Evolutionary conservation across 441 rosid genomes (phyloP).

Genomic region (Populus hybrid): DNA sequence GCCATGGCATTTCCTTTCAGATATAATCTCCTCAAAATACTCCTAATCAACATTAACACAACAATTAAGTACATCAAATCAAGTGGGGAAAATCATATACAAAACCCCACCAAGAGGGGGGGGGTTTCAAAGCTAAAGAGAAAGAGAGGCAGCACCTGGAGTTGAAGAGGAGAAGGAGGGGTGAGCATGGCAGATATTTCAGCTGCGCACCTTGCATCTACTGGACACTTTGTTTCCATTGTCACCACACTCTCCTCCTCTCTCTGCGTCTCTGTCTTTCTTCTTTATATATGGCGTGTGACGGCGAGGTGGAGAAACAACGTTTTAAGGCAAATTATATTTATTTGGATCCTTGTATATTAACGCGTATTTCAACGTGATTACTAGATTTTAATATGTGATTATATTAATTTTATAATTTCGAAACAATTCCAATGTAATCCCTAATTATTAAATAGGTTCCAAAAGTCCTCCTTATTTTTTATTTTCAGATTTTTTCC

Average conservation of each 20-base stretch:
- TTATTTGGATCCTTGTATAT: neutral
- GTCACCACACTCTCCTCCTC: neutral
- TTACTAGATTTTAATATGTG: too few relatives aligned
- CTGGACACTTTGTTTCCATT: conserved; percentile 31
- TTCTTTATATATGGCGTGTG: neutral
- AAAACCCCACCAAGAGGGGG: neutral
- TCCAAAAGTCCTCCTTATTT: too few relatives aligned
- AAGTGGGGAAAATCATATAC: neutral
- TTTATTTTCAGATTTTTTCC: neutral
- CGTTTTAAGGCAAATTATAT: neutral
- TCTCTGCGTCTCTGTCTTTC: neutral
- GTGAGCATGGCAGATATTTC: conserved; percentile 65
- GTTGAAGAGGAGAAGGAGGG: conserved; percentile 48
- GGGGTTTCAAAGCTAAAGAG: neutral
- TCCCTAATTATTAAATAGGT: too few relatives aligned
- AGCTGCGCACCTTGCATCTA: conserved; percentile 38
- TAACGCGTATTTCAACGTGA: neutral
- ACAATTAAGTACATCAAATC: neutral
- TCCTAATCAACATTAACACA: conserved; percentile 43
- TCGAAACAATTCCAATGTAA: neutral
- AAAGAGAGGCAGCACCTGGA: conserved; percentile 40
- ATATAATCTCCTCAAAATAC: conserved; percentile 57
- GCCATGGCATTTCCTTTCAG: conserved; percentile 41
- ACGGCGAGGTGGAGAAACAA: neutral
- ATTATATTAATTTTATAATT: too few relatives aligned